Percentiles rank a stretch among this genome's conserved stretches.
These are phyloP conservation scores for Umbelopsis ramanniana DNA, from an alignment of 192 early-diverging fungal species.

Conservation along the genomic window DNA sequence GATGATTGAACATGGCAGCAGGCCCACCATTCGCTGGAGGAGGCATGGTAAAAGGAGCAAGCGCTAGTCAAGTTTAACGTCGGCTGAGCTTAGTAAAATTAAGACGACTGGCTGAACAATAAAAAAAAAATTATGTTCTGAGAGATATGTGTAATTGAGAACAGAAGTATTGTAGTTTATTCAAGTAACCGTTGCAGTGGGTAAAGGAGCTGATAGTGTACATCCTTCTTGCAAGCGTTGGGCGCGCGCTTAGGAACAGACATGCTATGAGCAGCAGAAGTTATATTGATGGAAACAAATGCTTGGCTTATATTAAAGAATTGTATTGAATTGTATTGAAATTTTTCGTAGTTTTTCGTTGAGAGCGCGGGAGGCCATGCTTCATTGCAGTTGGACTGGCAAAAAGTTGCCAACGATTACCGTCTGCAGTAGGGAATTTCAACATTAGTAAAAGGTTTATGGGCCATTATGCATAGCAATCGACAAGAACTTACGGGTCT, in stretches of 20 bases:
- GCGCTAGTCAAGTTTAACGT: not conserved
- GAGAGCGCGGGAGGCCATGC: not conserved
- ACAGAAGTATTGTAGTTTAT: too few species aligned
- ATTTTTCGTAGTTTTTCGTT: not conserved
- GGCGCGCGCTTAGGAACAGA: too few species aligned
- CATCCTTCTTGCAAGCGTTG: too few species aligned
- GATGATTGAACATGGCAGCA: not conserved
- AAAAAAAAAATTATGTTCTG: too few species aligned
- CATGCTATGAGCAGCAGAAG: too few species aligned
- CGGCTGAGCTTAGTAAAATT: too few species aligned
- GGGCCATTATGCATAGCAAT: not conserved
- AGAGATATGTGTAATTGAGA: too few species aligned
- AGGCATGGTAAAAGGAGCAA: not conserved
- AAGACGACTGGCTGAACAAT: too few species aligned
- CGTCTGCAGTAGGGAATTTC: conserved; percentile 32
- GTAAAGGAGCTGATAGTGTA: too few species aligned
- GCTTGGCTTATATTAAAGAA: too few species aligned
- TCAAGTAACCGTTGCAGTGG: too few species aligned
- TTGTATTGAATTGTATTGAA: not conserved
- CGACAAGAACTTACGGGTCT: conserved; percentile 33
- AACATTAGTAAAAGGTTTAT: not conserved
- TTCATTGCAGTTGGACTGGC: conserved; percentile 51
- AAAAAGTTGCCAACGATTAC: conserved; percentile 75
- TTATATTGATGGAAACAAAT: too few species aligned
- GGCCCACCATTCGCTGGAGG: conserved; percentile 5